These are phyloP conservation scores for Puccinia triticina DNA, from an alignment of 1,284 basidiomycete genomes.

Conservation along the genomic window DNA sequence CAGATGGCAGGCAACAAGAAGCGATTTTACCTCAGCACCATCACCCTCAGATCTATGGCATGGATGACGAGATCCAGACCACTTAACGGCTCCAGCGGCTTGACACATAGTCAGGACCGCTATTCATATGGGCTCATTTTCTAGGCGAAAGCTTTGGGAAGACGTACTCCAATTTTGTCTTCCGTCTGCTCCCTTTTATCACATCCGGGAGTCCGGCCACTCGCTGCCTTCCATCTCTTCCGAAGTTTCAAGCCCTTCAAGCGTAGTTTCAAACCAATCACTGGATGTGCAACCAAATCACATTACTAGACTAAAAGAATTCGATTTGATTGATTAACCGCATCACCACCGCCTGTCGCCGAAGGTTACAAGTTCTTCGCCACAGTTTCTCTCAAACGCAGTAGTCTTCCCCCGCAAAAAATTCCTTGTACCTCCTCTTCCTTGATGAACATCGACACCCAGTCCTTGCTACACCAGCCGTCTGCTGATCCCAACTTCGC, in stretches of 20 bases:
- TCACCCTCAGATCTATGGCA: neutral
- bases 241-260: too few relatives aligned
- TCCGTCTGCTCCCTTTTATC: too few relatives aligned
- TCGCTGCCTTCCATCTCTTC: too few relatives aligned
- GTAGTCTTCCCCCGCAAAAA: neutral
- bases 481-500: neutral
- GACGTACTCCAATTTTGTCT: too few relatives aligned
- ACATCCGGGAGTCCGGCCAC: too few relatives aligned
- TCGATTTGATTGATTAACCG: too few relatives aligned
- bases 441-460: neutral
- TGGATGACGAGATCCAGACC: neutral
- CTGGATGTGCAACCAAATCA: too few relatives aligned
- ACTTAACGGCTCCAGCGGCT: neutral
- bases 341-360: too few relatives aligned
- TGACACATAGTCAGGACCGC: too few relatives aligned
- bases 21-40: neutral
- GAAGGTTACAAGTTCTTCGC: neutral
- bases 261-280: too few relatives aligned
- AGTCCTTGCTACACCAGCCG: neutral
- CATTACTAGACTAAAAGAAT: neutral
- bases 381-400: neutral
- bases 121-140: too few relatives aligned
- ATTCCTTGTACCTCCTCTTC: neutral
- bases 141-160: too few relatives aligned
- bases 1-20: neutral